phyloP scores from a whole-genome alignment of 208 protist genomes.

The Leishmania turanica region DNA sequence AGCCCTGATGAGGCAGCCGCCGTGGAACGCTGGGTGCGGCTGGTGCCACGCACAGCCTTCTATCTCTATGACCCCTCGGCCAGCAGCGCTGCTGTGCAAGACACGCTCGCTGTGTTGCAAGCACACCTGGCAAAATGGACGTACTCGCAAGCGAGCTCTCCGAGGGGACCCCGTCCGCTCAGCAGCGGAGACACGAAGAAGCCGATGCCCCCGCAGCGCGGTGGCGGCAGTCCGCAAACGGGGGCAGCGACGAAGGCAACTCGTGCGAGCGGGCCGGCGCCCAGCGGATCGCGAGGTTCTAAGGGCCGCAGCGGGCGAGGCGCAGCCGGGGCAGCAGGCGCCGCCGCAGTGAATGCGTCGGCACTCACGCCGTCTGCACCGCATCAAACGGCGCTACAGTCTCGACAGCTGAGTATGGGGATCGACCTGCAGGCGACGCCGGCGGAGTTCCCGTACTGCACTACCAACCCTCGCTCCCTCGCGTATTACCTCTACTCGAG shows the following conservation, averaged over 20 bases:
- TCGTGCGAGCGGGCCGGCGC: neutral
- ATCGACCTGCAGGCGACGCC: constrained; percentile 8
- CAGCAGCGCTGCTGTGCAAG: constrained; percentile 15
- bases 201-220: neutral
- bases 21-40: constrained; percentile 24
- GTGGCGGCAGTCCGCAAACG: neutral
- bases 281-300: neutral
- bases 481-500: constrained; percentile 14
- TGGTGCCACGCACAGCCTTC: constrained; percentile 17
- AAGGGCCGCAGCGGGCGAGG: constrained; percentile 13
- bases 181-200: constrained; percentile 8
- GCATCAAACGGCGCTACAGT: neutral
- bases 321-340: neutral
- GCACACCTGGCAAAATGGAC: neutral
- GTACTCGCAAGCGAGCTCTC: neutral
- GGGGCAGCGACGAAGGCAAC: neutral
- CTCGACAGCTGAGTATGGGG: neutral
- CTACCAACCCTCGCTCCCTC: neutral
- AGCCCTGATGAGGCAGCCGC: neutral
- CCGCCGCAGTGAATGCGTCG: neutral
- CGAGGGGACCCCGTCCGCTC: constrained; percentile 1
- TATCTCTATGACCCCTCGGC: constrained; percentile 26
- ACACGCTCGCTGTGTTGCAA: constrained; percentile 21
- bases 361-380: neutral
- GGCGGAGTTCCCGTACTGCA: constrained; percentile 16